phyloP scores from a whole-genome alignment of 352 stramenopile species.

The Phytophthora hibernalis region DNA sequence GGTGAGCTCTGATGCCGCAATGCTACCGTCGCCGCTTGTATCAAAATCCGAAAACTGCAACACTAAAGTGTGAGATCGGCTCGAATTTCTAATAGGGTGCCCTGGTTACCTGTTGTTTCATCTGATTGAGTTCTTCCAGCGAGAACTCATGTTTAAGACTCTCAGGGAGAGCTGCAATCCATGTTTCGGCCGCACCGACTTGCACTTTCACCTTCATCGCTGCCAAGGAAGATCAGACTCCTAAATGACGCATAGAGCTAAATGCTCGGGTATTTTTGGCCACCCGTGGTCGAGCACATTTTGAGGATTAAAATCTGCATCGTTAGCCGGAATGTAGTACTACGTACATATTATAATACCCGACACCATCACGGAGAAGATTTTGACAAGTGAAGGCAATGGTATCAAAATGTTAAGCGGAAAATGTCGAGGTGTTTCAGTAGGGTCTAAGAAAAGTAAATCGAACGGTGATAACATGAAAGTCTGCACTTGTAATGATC shows the following conservation, averaged over 20 bases:
- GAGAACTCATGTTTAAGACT: constrained; percentile 77
- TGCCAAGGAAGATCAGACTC: background rate
- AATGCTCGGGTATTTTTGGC: constrained; percentile 16
- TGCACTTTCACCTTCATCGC: constrained; percentile 57
- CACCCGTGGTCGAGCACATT: too few species aligned
- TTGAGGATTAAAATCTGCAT: too few species aligned
- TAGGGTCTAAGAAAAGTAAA: too few species aligned
- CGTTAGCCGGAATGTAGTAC: too few species aligned
- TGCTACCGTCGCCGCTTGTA: constrained; percentile 67
- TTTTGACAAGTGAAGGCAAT: too few species aligned
- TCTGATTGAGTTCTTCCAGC: constrained; percentile 66
- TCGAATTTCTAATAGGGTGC: background rate
- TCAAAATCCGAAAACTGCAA: constrained; percentile 75
- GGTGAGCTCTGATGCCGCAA: constrained; percentile 58
- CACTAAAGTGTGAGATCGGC: background rate
- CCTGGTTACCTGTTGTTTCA: constrained; percentile 61
- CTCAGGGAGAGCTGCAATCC: constrained; percentile 55
- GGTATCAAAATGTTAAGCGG: too few species aligned
- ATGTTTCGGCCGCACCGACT: constrained; percentile 45
- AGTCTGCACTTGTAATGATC: too few species aligned
- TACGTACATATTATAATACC: too few species aligned
- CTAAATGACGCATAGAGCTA: too few species aligned
- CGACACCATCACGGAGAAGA: too few species aligned
- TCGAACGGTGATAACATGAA: too few species aligned
- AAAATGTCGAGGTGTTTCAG: too few species aligned